Evolutionary conservation across 176 grass and related monocot genomes (phyloP).

Genomic region (Triticum turgidum): DNA sequence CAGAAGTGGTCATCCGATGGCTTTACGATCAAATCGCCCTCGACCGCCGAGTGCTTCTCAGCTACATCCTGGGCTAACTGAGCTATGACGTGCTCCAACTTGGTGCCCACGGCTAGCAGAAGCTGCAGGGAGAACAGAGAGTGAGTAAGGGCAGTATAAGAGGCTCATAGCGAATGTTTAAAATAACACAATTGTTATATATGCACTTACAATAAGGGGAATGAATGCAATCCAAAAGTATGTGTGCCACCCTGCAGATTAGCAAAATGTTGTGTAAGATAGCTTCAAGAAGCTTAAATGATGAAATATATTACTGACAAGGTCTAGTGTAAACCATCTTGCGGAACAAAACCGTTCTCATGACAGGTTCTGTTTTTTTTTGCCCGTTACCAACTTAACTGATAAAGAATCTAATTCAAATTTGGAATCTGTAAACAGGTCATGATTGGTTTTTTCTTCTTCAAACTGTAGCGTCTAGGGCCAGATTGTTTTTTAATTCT

Average conservation of each 20-base stretch:
- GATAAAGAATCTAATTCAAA: neutral
- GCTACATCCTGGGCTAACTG: slow-evolving; percentile 84
- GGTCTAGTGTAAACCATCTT: neutral
- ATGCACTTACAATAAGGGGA: slow-evolving; percentile 82
- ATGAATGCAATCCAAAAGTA: slow-evolving; percentile 97
- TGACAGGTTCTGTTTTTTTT: neutral
- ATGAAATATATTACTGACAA: slow-evolving; percentile 4
- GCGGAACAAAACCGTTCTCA: neutral
- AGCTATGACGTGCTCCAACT: slow-evolving; percentile 86
- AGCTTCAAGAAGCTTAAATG: slow-evolving; percentile 5
- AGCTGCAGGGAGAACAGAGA: slow-evolving; percentile 47
- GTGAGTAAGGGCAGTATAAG: slow-evolving; percentile 1
- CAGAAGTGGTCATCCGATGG: slow-evolving; percentile 93
- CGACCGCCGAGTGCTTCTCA: slow-evolving; percentile 65
- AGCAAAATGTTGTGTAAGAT: slow-evolving; percentile 8
- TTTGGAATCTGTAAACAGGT: neutral
- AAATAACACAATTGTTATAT: neutral
- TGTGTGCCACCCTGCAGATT: slow-evolving; percentile 84
- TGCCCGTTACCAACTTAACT: neutral
- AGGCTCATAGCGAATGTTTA: neutral
- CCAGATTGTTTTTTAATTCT: too few species aligned
- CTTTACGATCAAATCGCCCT: slow-evolving; percentile 80
- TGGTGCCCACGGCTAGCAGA: slow-evolving; percentile 84
- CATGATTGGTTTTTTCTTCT: too few species aligned
- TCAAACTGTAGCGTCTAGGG: too few species aligned